Percentiles rank a stretch among this genome's conserved stretches.
These are phyloP conservation scores for Blepharisma japonicum DNA, from an alignment of 73 alveolate genomes.

Conservation along the genomic window DNA sequence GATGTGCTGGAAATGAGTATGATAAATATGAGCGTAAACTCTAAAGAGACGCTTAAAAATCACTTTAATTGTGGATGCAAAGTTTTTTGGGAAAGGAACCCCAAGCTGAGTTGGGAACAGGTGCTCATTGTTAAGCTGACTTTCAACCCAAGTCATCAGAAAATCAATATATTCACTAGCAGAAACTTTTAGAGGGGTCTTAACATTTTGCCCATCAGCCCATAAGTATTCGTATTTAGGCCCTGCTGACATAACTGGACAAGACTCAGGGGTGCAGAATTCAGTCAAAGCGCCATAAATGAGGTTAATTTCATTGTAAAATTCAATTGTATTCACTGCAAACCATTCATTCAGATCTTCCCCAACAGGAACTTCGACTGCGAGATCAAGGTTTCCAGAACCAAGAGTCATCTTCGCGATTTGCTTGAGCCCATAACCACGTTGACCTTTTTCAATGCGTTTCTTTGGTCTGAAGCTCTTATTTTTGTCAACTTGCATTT, in stretches of 20 bases:
- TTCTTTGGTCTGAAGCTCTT: slow-evolving; percentile 29
- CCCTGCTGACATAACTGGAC: slow-evolving; percentile 89
- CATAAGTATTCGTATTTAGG: slow-evolving; percentile 95
- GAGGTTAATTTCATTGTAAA: slow-evolving; percentile 84
- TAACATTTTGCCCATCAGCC: slow-evolving; percentile 97
- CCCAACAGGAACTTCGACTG: slow-evolving; percentile 96
- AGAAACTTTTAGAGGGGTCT: slow-evolving; percentile 94
- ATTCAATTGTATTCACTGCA: slow-evolving; percentile 97
- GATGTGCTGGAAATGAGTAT: slow-evolving; percentile 93
- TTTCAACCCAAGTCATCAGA: slow-evolving; percentile 97
- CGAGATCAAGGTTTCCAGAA: slow-evolving; percentile 89
- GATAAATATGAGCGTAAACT: slow-evolving; percentile 97
- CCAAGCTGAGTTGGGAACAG: slow-evolving; percentile 67
- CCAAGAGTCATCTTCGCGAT: slow-evolving; percentile 97
- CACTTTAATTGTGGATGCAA: slow-evolving; percentile 74
- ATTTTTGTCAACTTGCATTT: no score
- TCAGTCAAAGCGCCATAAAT: slow-evolving; percentile 81
- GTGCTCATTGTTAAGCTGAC: slow-evolving; percentile 90
- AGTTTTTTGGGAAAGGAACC: slow-evolving; percentile 49
- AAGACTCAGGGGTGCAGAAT: slow-evolving; percentile 83
- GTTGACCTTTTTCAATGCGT: slow-evolving; percentile 78
- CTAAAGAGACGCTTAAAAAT: slow-evolving; percentile 94
- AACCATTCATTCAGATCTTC: slow-evolving; percentile 98
- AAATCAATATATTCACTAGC: slow-evolving; percentile 95
- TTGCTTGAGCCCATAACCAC: slow-evolving; percentile 95